A percentile compares a stretch with the other conserved stretches of the same genome.
Conservation (phyloP, 148 eudicot genomes). For the Pharnaceum exiguum region DNA sequence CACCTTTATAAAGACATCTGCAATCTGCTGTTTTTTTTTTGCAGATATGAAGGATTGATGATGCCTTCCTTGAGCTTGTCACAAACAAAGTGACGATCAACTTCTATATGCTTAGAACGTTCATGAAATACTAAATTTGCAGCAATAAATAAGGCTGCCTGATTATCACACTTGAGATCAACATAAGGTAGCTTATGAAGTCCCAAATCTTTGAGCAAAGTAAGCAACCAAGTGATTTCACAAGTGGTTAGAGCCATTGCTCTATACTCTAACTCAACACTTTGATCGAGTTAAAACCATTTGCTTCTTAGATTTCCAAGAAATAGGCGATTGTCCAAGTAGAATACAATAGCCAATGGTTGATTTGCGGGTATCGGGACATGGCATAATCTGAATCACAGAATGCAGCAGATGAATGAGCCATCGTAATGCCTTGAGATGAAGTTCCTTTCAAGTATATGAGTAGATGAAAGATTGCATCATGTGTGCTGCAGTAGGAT, state of each 20-base stretch:
- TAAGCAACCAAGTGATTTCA: neutral
- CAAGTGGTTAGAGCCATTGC: neutral
- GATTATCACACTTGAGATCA: neutral
- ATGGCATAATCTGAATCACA: conserved; percentile 11
- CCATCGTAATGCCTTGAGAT: neutral
- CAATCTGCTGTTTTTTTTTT: too few relatives aligned
- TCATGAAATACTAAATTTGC: too few relatives aligned
- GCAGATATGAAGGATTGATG: too few relatives aligned
- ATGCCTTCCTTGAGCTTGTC: too few relatives aligned
- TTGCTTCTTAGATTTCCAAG: conserved; percentile 21
- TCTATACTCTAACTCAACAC: conserved; percentile 14
- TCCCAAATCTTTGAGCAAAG: neutral
- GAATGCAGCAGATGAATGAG: neutral
- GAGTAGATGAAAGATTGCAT: neutral
- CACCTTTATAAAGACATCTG: too few relatives aligned
- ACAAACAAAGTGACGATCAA: too few relatives aligned
- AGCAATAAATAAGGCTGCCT: too few relatives aligned
- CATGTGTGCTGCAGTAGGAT: neutral
- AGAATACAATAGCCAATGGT: neutral
- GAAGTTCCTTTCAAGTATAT: neutral
- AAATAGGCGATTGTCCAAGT: neutral
- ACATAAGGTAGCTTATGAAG: neutral
- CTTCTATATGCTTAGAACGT: too few relatives aligned
- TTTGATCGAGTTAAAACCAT: neutral
- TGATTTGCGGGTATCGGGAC: neutral